Conservation (phyloP, 1,139 yeast species). For the Yamadazyma jaroonii region DNA sequence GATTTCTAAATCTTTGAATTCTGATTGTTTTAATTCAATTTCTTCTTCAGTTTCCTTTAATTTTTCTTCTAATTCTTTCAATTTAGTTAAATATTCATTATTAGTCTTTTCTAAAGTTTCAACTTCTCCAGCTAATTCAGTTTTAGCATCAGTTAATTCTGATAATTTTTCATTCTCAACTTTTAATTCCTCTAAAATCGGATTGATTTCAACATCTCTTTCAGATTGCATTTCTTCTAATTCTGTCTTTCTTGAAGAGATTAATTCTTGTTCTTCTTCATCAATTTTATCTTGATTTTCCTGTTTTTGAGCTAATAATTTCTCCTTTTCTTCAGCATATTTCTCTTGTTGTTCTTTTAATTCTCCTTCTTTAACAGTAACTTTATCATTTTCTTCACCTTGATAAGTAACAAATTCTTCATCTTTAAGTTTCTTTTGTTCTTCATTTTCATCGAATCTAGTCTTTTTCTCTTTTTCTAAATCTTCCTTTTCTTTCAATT, state of each 20-base stretch:
- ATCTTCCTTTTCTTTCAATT: conserved; percentile 43
- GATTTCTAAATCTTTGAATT: conserved; percentile 28
- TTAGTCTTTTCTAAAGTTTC: conserved; percentile 29
- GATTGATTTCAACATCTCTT: conserved; percentile 41
- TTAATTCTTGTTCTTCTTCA: conserved; percentile 41
- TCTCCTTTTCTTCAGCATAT: conserved; percentile 37
- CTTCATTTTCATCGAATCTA: conserved; percentile 37
- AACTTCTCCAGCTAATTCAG: conserved; percentile 35
- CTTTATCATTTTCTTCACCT: conserved; percentile 34
- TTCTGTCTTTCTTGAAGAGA: conserved; percentile 40
- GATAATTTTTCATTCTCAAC: conserved; percentile 38
- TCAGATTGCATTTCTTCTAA: conserved; percentile 45
- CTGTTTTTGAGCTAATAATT: conserved; percentile 35
- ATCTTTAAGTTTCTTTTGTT: conserved; percentile 39
- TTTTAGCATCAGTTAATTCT: conserved; percentile 38
- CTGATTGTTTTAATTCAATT: conserved; percentile 32
- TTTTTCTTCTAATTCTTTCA: conserved; percentile 35
- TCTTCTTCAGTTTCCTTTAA: conserved; percentile 37
- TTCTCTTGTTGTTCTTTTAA: conserved; percentile 30
- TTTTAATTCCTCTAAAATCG: conserved; percentile 40
- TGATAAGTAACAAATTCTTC: conserved; percentile 33
- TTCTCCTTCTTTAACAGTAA: conserved; percentile 34
- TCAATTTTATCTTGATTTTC: conserved; percentile 42
- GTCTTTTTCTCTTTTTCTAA: conserved; percentile 38
- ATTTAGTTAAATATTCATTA: conserved; percentile 31